Evolutionary conservation across 1,284 basidiomycete genomes (phyloP), one percentile per base, ranked within the genome.

Genomic region (Rhodotorula sp.): DNA sequence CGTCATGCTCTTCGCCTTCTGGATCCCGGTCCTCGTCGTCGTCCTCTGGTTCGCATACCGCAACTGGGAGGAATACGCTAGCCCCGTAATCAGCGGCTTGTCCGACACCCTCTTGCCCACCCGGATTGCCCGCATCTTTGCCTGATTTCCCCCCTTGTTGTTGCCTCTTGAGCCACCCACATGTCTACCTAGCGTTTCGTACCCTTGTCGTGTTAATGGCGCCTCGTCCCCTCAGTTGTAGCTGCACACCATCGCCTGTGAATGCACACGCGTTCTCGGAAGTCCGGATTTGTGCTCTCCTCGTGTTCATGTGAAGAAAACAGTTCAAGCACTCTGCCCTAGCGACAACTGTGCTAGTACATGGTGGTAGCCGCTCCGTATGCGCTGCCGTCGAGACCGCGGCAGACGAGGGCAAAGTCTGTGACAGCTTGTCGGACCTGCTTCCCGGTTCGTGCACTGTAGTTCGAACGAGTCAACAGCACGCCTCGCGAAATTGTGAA

Each of bases 361-460:
- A 21, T 26, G 4, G 49, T 26, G 48, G 74, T 69, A 15, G 69
- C 70, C 8, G 69, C 69, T 0, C 74, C 76, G 49, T 78, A 78
- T 1, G 71, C 74, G 4, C 67, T 78, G 5, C 78, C 77, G 16
- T 78, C 78, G 6, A 78, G 62, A 16, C 78, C 78, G 21, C 78
- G 65, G 23, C 77, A 77, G 1, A 78, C 62, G 6, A 79, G 63
- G 31, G 78, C 78, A 67, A 79, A 79, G 58, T 73, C 77, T 16
- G 64, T 65, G 8, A 78, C 77, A 16, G 73, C 76, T 48, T 72
- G 71, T 12, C 73, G 68, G 5, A 76, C 68, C 52, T 77, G 74
- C 58, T 72, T 73, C 4, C 76, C 68, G 18, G 75, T 74, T 5
- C 78, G 57, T 0, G 76, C 77, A 43, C 75, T 75, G 68, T 39